Base-by-base conservation (phyloP, 495 filamentous ascomycete species). In the Rusavskia elegans region DNA sequence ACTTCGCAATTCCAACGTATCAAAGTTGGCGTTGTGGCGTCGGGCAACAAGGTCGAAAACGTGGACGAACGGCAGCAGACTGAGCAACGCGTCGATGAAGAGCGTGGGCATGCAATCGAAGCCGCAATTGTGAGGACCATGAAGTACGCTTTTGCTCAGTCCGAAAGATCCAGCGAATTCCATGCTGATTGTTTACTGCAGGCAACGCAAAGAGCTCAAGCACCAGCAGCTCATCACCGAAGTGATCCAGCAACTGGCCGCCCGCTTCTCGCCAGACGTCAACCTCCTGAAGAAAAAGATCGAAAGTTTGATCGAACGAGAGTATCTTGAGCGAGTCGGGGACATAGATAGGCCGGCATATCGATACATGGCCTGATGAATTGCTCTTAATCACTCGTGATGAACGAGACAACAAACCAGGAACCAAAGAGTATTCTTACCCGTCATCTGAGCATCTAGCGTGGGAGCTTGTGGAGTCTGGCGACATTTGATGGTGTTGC, bases 41-140 rank as follows among this genome's bases (percentile, higher is more conserved):
- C 71, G 32, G 71, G 72, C 16, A 95, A 87, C 61, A 90, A 84
- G 57, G 87, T 93, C 0, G 92, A 99, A 64, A 84, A 75, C 48
- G 77, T 83, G 25, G 78, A 84, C 13, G 92, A 97, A 69, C 72
- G 89, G 6, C 81, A 81, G 59, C 81, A 89, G 55, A 97, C 92
- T 2, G 86, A 94, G 64, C 80, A 84, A 59, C 89, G 86, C 62
- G 89, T 89, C 59, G 80, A 88, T 50, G 82, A 90, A 53, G 82
- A 83, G 37, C 73, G 92, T 19, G 79, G 73, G 11, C 81, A 82
- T 41, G 75, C 79, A 19, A 84, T 95, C 48, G 92, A 97, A 61
- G 89, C 92, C 38, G 87, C 87, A 5, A 70, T 99, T 52, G 93
- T 99, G 37, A 73, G 89, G 16, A 93, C 90, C 61, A 96, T 96